Evolutionary conservation across 73 alveolate genomes (phyloP), one percentile per base, ranked within the genome.

Genomic region (Paramecium tetraurelia): DNA sequence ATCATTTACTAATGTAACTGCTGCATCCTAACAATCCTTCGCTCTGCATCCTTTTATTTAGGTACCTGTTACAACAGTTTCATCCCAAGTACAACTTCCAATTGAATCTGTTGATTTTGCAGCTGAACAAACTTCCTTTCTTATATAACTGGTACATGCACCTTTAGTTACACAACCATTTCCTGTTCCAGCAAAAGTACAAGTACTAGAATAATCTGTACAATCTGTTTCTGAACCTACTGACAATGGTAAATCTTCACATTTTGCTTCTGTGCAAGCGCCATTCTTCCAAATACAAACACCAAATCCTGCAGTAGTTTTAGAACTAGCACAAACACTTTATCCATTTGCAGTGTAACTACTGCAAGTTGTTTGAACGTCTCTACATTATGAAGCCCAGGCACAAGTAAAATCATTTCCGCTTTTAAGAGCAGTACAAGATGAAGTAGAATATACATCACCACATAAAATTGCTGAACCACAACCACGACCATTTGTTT

Each of bases 81-180:
- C 46, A 80, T 41, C 70, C 90, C 90, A 80, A 38, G 75, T 43
- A 21, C 90, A 80, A 18, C 29, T 48, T 18, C 43, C 43, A 31
- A 24, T 44, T 3, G n/a, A 9, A 80, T 80, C 90, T 18, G 90
- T 80, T 3, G 90, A 44, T 41, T 48, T 80, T 8, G 90, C 90
- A 4, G 44, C 20, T 20, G 16, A 20, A 80, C 90, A 80, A 44
- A 72, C 24, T 3, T 59, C 38, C 38, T 44, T 11, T 24, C 20
- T 40, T 40, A 8, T 33, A 48, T 80, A 80, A 24, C 50, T 43
- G 2, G 90, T 24, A 80, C 90, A 80, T 44, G 75, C 48, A 7
- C 76, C 70, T 46, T 80, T 44, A 3, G 75, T 46, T 9, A 44
- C 90, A 48, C 90, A 80, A 14, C 90, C 90, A 63, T 58, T 72